Base-by-base conservation (phyloP, 2,329 filamentous ascomycete genomes). In the Clarireedia homoeocarpa region DNA sequence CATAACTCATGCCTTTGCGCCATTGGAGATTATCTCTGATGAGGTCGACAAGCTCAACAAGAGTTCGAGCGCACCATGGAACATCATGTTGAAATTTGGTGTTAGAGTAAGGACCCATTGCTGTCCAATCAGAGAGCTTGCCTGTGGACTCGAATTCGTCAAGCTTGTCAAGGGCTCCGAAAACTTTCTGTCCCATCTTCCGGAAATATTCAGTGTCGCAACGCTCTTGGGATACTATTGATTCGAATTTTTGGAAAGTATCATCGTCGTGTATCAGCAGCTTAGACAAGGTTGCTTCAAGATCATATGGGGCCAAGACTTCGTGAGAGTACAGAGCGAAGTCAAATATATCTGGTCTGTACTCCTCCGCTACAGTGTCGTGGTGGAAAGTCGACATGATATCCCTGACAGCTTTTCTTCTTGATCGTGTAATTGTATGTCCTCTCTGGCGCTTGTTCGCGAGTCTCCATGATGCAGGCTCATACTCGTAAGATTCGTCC, bases 371-470 rank as follows among this genome's bases (percentile, higher is more conserved):
- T 23, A 61, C 48, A 4, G 58, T 20, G 6, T 61, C 20, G 9
- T 57, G 51, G 15, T 64, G 63, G 17, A 67, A 58, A 24, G 65
- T 62, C 6, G 63, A 65, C 62, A 69, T 59, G 26, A 69, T 66
- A 50, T 68, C 63, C 10, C 63, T 63, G 30, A 67, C 61, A 15
- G 42, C 49, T 12, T 48, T 48, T 49, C 61, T 55, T 34, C 66
- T 60, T 26, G 57, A 50, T 23, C 53, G 48, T 15, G 48, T 15
- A 20, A n/a, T n/a, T 38, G 30, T 20, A 39, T 30, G 36, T 47
- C 23, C 40, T 10, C 48, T 51, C 12, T 20, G 47, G 17, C 38
- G 49, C 38, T 59, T 55, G 42, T 67, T 67, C 47, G 58, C 59
- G 23, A 68, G 58, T 34, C 59, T 53, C 64, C 66, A 69, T 51